Evolutionary conservation across 2,329 filamentous ascomycete genomes (phyloP), one percentile per base, ranked within the genome.

Genomic region (Coniochaeta sp.): DNA sequence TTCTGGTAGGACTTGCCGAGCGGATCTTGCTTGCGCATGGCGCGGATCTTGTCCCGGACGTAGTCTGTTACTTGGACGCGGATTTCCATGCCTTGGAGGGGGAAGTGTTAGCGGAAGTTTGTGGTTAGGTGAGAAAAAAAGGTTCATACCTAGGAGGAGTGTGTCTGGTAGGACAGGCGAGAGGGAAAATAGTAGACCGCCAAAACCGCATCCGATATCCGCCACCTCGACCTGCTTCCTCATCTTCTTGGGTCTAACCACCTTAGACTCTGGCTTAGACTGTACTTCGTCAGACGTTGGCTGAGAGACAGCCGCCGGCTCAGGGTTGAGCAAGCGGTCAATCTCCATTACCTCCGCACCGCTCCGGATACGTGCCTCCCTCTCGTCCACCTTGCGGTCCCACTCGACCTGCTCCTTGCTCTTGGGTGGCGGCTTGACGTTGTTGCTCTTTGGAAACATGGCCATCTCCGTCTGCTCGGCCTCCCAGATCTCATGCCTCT

Each of bases 201-300:
- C 95, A 73, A 96, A 99, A 6, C 95, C 95, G 73, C 95, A 99
- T 28, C 95, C 95, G 71, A 99, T 97, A 76, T 99, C 95, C 65
- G 93, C 92, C 54, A 99, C 86, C 71, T 97, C 92, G 55, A 99
- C 88, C 62, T 91, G 81, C 71, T 89, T 88, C 36, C 77, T 79
- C 63, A 89, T 74, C 38, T 67, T 71, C 67, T 73, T 72, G 62
- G 70, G 64, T 24, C 63, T 60, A 17, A 59, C 58, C 34, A 26
- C 54, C 54, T 34, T 14, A 2, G 7, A 6, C 17, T 52, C 22
- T 38, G 56, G 64, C 67, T 57, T 72, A 69, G 44, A 4, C 28
- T 14, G 65, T 67, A 6, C 68, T 59, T 31, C 24, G 28, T 28
- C 33, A 19, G 34, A 36, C 34, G 34, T 36, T 12, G 7, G 8